Conservation (phyloP, 2,329 filamentous ascomycete genomes). For the Alternaria angustiovoidea region DNA sequence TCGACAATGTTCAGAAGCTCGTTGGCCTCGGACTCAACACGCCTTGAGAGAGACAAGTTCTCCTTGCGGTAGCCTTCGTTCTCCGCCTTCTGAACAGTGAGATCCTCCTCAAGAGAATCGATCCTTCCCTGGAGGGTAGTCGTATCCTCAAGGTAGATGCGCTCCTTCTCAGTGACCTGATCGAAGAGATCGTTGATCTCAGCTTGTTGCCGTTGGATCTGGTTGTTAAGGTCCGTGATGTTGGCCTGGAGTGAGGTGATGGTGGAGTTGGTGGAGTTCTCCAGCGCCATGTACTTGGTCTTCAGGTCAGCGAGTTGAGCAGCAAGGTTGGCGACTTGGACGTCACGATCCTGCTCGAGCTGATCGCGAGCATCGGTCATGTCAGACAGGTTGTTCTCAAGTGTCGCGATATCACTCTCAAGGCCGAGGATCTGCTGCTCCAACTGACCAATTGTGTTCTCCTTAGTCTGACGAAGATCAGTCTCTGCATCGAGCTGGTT, state of each 20-base stretch:
- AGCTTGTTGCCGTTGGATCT: constrained; percentile 49
- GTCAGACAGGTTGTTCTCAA: constrained; percentile 30
- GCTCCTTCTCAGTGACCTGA: constrained; percentile 36
- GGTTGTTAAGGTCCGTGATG: constrained; percentile 53
- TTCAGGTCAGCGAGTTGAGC: constrained; percentile 44
- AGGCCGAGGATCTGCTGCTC: constrained; percentile 47
- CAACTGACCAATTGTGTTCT: constrained; percentile 46
- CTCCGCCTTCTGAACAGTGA: constrained; percentile 29
- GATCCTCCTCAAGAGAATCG: constrained; percentile 29
- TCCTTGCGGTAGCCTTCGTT: constrained; percentile 37
- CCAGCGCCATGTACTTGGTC: constrained; percentile 42
- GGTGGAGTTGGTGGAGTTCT: constrained; percentile 41
- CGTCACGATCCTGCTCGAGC: constrained; percentile 41
- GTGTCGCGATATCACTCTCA: constrained; percentile 40
- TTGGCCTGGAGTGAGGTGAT: constrained; percentile 46
- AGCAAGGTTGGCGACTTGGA: constrained; percentile 47
- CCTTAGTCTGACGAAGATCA: constrained; percentile 48
- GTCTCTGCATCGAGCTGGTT: constrained; percentile 51
- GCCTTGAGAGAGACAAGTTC: constrained; percentile 39
- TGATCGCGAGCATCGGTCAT: constrained; percentile 45
- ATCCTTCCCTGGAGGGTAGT: constrained; percentile 36
- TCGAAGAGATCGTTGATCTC: constrained; percentile 49
- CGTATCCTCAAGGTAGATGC: constrained; percentile 37
- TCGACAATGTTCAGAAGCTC: constrained; percentile 43
- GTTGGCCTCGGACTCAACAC: constrained; percentile 39